Evolutionary conservation across 768 basidiomycete species (phyloP).

Genomic region (Lactarius hengduanensis): DNA sequence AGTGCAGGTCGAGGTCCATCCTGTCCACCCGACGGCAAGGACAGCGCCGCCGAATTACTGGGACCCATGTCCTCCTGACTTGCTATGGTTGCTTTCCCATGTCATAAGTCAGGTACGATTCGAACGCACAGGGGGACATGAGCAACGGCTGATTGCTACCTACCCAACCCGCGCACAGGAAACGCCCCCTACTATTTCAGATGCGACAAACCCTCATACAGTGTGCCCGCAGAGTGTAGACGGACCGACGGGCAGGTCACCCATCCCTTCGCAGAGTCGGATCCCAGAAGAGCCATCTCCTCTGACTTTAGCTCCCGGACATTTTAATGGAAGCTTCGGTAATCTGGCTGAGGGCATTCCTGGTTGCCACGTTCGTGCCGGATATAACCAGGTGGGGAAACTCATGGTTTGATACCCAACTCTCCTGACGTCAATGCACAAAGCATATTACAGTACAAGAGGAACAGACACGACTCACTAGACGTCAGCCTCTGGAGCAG

Average conservation of each 20-base stretch:
- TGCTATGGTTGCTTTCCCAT: background rate
- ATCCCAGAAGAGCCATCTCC: background rate
- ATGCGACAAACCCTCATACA: background rate
- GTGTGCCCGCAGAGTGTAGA: background rate
- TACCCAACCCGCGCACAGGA: background rate
- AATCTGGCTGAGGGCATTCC: background rate
- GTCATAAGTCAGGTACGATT: background rate
- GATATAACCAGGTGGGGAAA: conserved; percentile 1
- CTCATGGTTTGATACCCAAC: background rate
- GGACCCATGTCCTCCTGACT: background rate
- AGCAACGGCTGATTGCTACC: background rate
- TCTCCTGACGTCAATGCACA: background rate
- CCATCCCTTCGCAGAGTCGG: background rate
- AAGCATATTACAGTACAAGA: background rate
- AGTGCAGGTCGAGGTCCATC: background rate
- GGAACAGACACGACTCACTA: background rate
- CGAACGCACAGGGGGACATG: background rate
- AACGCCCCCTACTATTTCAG: background rate
- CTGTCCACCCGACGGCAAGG: background rate
- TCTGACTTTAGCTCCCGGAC: background rate
- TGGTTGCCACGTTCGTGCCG: background rate
- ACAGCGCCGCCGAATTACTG: background rate
- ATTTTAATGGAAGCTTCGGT: background rate
- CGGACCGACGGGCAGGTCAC: background rate
- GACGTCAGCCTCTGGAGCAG: background rate